Conservation (phyloP, 345 rosid genomes). For the Brassica nigra region DNA sequence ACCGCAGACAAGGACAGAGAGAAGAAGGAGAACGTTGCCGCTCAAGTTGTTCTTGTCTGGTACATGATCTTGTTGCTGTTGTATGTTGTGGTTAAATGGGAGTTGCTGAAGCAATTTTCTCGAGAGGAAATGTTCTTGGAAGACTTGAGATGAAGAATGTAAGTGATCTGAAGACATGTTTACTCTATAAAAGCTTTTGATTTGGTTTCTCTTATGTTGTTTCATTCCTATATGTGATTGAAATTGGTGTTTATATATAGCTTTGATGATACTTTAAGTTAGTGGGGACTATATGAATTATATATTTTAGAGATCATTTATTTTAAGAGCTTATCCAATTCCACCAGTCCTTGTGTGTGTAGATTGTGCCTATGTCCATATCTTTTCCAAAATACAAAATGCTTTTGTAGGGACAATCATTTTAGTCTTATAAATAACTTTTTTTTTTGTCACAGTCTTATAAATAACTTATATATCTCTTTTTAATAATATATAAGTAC, state of each 20-base stretch:
- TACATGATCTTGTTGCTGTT: slow-evolving; percentile 31
- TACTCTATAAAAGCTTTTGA: not conserved
- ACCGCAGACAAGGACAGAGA: slow-evolving; percentile 55
- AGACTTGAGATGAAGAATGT: slow-evolving; percentile 33
- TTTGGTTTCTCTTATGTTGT: slow-evolving; percentile 6
- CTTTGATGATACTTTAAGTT: slow-evolving; percentile 20
- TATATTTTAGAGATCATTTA: slow-evolving; percentile 16
- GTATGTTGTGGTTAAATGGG: slow-evolving; percentile 32
- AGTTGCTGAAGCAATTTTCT: slow-evolving; percentile 46
- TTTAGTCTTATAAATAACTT: slow-evolving; percentile 8
- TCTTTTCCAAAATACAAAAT: slow-evolving; percentile 28
- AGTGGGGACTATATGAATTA: slow-evolving; percentile 26
- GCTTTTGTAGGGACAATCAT: slow-evolving; percentile 35
- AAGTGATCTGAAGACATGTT: slow-evolving; percentile 29
- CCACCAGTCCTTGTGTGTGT: slow-evolving; percentile 22
- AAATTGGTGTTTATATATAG: slow-evolving; percentile 31
- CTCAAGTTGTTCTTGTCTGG: slow-evolving; percentile 42
- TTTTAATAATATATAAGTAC: not conserved
- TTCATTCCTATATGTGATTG: slow-evolving; percentile 30
- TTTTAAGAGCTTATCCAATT: slow-evolving; percentile 41
- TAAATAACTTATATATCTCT: not conserved
- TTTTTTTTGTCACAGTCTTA: not conserved
- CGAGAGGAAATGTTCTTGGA: slow-evolving; percentile 37
- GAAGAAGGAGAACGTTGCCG: slow-evolving; percentile 48
- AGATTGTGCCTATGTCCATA: slow-evolving; percentile 32